Conservation (phyloP, 192 early-diverging fungal genomes). For the Spizellomyces punctatus region DNA sequence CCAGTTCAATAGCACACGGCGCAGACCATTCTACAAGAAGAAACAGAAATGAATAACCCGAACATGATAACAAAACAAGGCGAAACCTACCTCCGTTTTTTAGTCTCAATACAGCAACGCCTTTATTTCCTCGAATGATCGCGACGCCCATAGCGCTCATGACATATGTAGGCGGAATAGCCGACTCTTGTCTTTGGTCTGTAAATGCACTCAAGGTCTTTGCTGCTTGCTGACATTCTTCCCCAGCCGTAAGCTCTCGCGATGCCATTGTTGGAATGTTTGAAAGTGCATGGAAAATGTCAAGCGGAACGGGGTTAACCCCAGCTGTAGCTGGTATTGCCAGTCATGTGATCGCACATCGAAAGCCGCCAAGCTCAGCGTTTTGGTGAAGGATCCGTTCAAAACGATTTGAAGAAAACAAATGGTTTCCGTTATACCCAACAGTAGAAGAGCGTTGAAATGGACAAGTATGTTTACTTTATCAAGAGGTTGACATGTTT, state of each 20-base stretch:
- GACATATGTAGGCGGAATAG: conserved; percentile 43
- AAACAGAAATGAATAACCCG: conserved; percentile 1
- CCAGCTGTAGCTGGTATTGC: too few relatives aligned
- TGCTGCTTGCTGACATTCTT: conserved; percentile 54
- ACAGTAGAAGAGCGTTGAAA: too few relatives aligned
- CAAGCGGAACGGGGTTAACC: too few relatives aligned
- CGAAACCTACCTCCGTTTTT: conserved; percentile 48
- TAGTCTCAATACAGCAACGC: conserved; percentile 54
- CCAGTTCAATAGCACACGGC: conserved; percentile 55
- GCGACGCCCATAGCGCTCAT: conserved; percentile 42
- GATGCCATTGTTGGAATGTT: neutral
- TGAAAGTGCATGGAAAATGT: neutral
- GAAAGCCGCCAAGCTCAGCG: too few relatives aligned
- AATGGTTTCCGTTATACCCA: too few relatives aligned
- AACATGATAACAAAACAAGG: neutral
- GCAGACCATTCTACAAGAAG: conserved; percentile 54
- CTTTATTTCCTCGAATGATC: conserved; percentile 47
- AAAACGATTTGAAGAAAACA: too few relatives aligned
- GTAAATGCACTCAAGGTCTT: conserved; percentile 50
- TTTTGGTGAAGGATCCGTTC: too few relatives aligned
- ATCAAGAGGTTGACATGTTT: too few relatives aligned
- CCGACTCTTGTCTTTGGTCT: conserved; percentile 29
- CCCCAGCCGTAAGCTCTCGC: conserved; percentile 43
- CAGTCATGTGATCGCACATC: too few relatives aligned
- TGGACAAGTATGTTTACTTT: too few relatives aligned